Conservation (phyloP, 805 yeast species). For the Myxozyma neglecta region DNA sequence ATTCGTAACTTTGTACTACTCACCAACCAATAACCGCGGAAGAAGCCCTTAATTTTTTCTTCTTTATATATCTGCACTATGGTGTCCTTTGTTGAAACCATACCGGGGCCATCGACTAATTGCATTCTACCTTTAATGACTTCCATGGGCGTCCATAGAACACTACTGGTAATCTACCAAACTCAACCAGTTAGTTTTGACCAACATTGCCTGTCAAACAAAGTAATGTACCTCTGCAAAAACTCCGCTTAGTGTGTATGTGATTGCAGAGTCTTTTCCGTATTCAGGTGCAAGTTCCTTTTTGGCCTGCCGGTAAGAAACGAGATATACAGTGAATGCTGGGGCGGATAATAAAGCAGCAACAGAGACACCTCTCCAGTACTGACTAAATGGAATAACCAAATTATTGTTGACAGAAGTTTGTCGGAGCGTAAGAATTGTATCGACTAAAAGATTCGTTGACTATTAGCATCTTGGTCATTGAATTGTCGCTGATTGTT, state of each 20-base stretch:
- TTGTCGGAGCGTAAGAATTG: slow-evolving; percentile 24
- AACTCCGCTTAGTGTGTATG: slow-evolving; percentile 17
- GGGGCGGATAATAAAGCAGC: slow-evolving; percentile 45
- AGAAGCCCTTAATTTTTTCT: slow-evolving; percentile 78
- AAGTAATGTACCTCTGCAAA: slow-evolving; percentile 19
- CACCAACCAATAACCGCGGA: slow-evolving; percentile 62
- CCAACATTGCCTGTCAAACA: not conserved
- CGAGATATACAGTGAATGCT: slow-evolving; percentile 45
- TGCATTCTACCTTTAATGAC: slow-evolving; percentile 49
- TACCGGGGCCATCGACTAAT: slow-evolving; percentile 32
- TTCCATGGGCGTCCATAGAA: slow-evolving; percentile 49
- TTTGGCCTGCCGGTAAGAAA: slow-evolving; percentile 45
- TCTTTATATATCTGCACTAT: slow-evolving; percentile 46
- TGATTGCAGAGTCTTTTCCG: slow-evolving; percentile 19
- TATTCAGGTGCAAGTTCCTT: slow-evolving; percentile 31
- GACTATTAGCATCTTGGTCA: too few species aligned
- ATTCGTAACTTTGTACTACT: not conserved
- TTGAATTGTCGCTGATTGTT: too few species aligned
- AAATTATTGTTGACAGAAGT: slow-evolving; percentile 14
- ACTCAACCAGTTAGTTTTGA: not conserved
- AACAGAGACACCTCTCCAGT: slow-evolving; percentile 42
- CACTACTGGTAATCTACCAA: slow-evolving; percentile 38
- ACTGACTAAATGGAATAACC: slow-evolving; percentile 22
- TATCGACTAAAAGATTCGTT: slow-evolving; percentile 17
- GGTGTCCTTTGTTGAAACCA: slow-evolving; percentile 28